These are phyloP conservation scores for Phaffomyces opuntiae DNA, from an alignment of 805 yeast genomes.

Conservation along the genomic window DNA sequence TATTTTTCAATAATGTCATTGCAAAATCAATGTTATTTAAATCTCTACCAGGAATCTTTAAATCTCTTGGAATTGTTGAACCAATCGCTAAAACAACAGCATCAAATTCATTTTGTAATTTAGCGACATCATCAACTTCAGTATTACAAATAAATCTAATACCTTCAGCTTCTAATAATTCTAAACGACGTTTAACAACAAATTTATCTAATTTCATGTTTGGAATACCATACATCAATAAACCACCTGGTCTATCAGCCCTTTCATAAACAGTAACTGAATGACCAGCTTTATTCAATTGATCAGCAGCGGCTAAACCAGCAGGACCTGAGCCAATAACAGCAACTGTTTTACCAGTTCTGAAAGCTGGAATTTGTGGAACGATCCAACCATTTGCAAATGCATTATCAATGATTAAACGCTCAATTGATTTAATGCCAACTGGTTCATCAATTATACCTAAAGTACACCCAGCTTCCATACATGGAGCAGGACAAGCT, in stretches of 20 bases:
- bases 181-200: slow-evolving; percentile 88
- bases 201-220: slow-evolving; percentile 96
- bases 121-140: slow-evolving; percentile 77
- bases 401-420: slow-evolving; percentile 93
- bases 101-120: slow-evolving; percentile 56
- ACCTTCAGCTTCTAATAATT: slow-evolving; percentile 86
- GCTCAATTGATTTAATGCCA: slow-evolving; percentile 92
- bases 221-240: slow-evolving; percentile 98
- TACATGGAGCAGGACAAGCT: slow-evolving; percentile 97
- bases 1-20: slow-evolving; percentile 81
- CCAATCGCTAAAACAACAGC: slow-evolving; percentile 93
- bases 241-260: slow-evolving; percentile 93
- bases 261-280: slow-evolving; percentile 87
- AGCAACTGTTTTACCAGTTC: slow-evolving; percentile 85
- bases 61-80: slow-evolving; percentile 92
- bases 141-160: slow-evolving; percentile 68
- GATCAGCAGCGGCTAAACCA: slow-evolving; percentile 96
- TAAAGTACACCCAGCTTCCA: slow-evolving; percentile 88
- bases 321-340: slow-evolving; percentile 96
- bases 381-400: slow-evolving; percentile 95
- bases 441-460: slow-evolving; percentile 94
- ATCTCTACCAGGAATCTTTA: slow-evolving; percentile 90
- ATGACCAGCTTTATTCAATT: slow-evolving; percentile 94
- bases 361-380: slow-evolving; percentile 67
- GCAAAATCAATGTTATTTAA: slow-evolving; percentile 88